Evolutionary conservation across 805 yeast species (phyloP), one percentile per base, ranked within the genome.

Genomic region (Wickerhamomyces bisporus): DNA sequence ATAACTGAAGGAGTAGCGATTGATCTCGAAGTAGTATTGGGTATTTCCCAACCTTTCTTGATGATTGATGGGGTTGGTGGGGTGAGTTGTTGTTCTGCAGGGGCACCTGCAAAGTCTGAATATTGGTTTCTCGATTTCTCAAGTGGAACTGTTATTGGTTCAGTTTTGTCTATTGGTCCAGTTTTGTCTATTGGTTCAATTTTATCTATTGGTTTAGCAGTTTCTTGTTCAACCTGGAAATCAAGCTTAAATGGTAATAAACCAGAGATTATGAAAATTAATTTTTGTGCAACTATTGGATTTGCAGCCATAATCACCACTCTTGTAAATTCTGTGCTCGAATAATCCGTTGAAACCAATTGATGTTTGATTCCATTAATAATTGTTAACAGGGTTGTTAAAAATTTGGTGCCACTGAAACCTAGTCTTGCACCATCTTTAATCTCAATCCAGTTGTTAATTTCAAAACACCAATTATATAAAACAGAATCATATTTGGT

Each of bases 291-390:
- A 9, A 77, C 79, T 7, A 71, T 71, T 26, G 78, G 75, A 49
- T 77, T 77, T 13, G 78, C 73, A 0, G 83, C 76, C 71, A 76
- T 67, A 4, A 77, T 63, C 1, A 76, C 76, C 1, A 77, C 63
- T 31, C 81, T 62, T 7, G 72, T 62, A n/a, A 66, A 54, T 30
- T 64, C 69, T 17, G 41, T 45, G 2, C 21, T 23, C 9, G 32
- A 15, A 12, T 34, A 35, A 18, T 34, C 18, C 3, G 14, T 9
- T 4, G 40, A 29, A 2, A 50, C 42, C 15, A 53, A 25, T 18
- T 48, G 45, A 2, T 29, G 3, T 29, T 43, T 54, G 5, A 43
- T 13, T 2, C 32, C 33, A 26, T 43, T 43, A 6, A 53, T 45
- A 18, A 47, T 26, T 1, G 57, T 44, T 3, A 54, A 26, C 15